Evolutionary conservation across 129 eudicot species (phyloP).

Genomic region (Flaveria robusta): DNA sequence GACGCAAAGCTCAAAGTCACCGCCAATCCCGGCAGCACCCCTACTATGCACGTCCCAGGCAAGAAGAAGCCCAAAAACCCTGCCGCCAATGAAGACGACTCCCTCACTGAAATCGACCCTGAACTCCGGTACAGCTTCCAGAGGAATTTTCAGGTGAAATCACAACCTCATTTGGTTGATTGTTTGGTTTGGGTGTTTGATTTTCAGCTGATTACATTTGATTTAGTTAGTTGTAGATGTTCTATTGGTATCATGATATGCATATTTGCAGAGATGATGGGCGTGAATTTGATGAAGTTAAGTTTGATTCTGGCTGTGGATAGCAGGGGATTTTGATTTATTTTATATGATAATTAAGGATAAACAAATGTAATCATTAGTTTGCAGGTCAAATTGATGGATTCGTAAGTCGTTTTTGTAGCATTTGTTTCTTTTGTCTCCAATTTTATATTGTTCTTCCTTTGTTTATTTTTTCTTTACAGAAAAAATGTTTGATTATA

Average conservation of each 20-base stretch:
- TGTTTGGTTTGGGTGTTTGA: background rate
- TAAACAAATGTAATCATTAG: too few species aligned
- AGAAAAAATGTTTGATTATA: background rate
- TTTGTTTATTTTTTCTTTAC: too few species aligned
- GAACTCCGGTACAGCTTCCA: constrained; percentile 98
- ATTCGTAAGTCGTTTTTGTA: too few species aligned
- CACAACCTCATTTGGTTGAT: background rate
- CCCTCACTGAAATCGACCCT: constrained; percentile 68
- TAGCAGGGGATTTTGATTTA: background rate
- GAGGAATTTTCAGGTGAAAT: constrained; percentile 76
- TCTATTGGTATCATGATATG: too few species aligned
- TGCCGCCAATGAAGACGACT: constrained; percentile 48
- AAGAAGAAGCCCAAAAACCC: constrained; percentile 42
- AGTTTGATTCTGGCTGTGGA: too few species aligned
- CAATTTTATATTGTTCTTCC: background rate
- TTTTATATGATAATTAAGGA: background rate
- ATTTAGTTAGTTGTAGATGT: background rate
- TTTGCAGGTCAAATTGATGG: too few species aligned
- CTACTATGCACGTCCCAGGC: constrained; percentile 91
- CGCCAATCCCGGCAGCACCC: constrained; percentile 71
- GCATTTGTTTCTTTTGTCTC: background rate
- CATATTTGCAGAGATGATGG: too few species aligned
- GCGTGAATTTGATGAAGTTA: background rate
- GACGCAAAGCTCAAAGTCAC: constrained; percentile 87
- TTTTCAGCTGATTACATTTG: background rate